phyloP scores from a whole-genome alignment of 73 alveolate species.

The Paramecium sonneborni region DNA sequence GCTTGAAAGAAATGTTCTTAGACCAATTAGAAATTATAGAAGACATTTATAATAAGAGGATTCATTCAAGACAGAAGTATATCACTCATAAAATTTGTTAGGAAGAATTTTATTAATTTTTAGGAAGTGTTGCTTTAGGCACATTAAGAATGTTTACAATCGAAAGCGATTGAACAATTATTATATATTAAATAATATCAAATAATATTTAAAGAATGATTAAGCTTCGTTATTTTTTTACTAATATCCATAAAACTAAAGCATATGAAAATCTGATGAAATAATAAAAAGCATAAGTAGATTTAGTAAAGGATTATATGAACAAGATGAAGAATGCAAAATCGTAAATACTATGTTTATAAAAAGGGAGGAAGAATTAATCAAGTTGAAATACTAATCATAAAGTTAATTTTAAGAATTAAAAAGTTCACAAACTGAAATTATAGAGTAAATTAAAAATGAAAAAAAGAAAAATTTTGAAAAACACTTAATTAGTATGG shows the following conservation, averaged over 20 bases:
- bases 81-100: neutral
- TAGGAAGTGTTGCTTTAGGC: neutral
- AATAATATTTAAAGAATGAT: neutral
- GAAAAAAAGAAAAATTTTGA: neutral
- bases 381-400: too few relatives aligned
- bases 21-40: slow-evolving; percentile 46
- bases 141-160: slow-evolving; percentile 28
- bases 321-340: too few relatives aligned
- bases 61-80: slow-evolving; percentile 31
- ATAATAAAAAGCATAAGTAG: too few relatives aligned
- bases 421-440: too few relatives aligned
- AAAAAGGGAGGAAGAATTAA: too few relatives aligned
- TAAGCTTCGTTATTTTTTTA: too few relatives aligned
- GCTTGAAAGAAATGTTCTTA: slow-evolving; percentile 41
- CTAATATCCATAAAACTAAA: too few relatives aligned
- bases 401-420: too few relatives aligned
- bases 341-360: too few relatives aligned
- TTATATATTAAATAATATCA: neutral
- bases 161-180: slow-evolving; percentile 31
- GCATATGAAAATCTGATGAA: too few relatives aligned
- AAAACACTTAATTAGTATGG: neutral
- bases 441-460: neutral
- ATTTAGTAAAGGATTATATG: too few relatives aligned
- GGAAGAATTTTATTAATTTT: slow-evolving; percentile 37
- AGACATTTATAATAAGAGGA: neutral